Conservation (phyloP, 305 asterid species). For the Petunia hybrid region DNA sequence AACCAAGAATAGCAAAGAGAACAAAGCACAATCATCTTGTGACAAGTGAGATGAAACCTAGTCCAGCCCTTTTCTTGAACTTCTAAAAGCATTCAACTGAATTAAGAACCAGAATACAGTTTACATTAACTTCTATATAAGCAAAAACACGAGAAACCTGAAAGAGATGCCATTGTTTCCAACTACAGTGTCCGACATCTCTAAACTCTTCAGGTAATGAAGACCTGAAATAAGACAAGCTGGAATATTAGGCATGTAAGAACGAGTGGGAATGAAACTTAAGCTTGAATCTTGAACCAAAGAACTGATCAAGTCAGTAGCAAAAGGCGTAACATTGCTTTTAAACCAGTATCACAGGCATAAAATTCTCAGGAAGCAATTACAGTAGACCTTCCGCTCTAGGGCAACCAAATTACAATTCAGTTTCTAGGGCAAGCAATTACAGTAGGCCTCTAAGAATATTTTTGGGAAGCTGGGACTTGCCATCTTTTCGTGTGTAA, state of each 20-base stretch:
- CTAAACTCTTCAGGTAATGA: conserved; percentile 72
- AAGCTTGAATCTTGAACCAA: neutral
- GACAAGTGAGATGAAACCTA: neutral
- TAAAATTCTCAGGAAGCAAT: neutral
- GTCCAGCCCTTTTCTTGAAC: conserved; percentile 13
- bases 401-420: neutral
- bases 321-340: conserved; percentile 3
- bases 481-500: no score
- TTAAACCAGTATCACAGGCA: neutral
- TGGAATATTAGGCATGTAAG: neutral
- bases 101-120: conserved; percentile 5
- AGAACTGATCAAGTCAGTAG: neutral
- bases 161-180: conserved; percentile 86
- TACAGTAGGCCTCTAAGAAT: no score
- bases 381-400: neutral
- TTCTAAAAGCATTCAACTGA: conserved; percentile 14
- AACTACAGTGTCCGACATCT: conserved; percentile 92
- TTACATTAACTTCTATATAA: neutral
- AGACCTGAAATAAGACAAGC: conserved; percentile 55
- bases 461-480: no score
- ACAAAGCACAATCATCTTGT: neutral
- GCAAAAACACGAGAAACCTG: conserved; percentile 61
- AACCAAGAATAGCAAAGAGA: neutral
- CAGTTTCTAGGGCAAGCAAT: neutral
- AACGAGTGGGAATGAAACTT: neutral